Conservation (phyloP, 2,329 filamentous ascomycete species). For the Mycosphaerella sp. region DNA sequence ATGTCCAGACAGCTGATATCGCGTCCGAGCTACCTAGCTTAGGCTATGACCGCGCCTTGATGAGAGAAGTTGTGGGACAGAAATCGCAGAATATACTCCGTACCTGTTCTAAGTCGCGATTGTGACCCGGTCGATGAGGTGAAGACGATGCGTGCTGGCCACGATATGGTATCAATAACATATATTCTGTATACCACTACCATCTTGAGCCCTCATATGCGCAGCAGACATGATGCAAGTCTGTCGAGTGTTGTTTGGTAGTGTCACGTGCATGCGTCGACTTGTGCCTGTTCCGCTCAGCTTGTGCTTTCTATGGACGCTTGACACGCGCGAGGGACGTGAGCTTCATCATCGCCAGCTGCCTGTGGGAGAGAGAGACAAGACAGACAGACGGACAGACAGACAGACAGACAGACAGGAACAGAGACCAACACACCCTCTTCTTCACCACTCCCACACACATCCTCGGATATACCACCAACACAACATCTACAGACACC, state of each 20-base stretch:
- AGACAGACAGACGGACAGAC: neutral
- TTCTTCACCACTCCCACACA: slow-evolving; percentile 1
- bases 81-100: neutral
- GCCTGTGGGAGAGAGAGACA: slow-evolving; percentile 1
- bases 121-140: neutral
- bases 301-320: neutral
- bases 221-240: no score
- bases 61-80: slow-evolving; percentile 4
- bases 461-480: neutral
- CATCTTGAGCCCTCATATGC: no score
- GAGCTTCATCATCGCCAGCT: slow-evolving; percentile 18
- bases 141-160: no score
- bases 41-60: slow-evolving; percentile 1
- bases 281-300: slow-evolving; percentile 7
- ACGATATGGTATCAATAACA: no score
- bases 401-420: neutral
- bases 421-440: neutral
- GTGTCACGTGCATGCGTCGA: neutral
- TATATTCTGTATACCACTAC: no score
- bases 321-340: slow-evolving; percentile 3
- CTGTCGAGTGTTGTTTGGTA: no score
- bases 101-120: neutral
- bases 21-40: slow-evolving; percentile 4
- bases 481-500: slow-evolving; percentile 9
- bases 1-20: slow-evolving; percentile 1